Conservation (phyloP, 768 basidiomycete species). For the Kondoa subrosea region DNA sequence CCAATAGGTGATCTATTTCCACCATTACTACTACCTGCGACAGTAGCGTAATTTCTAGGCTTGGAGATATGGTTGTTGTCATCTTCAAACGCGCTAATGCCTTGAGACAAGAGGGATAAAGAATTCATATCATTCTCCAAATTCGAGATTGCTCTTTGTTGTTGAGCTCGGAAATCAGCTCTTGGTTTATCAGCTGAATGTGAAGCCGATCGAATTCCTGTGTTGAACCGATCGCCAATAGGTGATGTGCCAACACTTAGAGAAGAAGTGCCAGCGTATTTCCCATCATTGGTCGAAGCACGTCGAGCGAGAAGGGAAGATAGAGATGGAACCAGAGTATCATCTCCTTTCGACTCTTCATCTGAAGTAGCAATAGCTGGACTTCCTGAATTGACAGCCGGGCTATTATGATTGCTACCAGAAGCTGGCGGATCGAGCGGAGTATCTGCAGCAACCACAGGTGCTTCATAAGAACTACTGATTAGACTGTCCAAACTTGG, state of each 20-base stretch:
- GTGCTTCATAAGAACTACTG: neutral
- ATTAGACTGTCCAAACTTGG: neutral
- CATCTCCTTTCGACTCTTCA: neutral
- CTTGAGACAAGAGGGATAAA: neutral
- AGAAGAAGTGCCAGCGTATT: neutral
- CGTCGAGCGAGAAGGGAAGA: neutral
- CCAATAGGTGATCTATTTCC: neutral
- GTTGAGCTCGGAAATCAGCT: neutral
- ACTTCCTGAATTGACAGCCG: neutral
- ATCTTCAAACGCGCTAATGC: neutral
- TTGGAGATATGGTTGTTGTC: no score
- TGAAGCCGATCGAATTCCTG: neutral
- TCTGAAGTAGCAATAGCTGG: neutral
- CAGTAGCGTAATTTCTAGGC: neutral
- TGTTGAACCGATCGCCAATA: neutral
- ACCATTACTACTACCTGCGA: neutral
- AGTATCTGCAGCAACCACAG: neutral
- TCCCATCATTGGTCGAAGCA: slow-evolving; percentile 2
- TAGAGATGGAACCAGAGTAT: neutral
- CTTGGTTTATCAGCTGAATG: neutral
- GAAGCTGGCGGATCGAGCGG: neutral
- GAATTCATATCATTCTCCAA: neutral
- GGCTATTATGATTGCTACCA: neutral
- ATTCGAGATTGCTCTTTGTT: neutral
- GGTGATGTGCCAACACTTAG: neutral